Evolutionary conservation across 2,329 filamentous ascomycete genomes (phyloP), one percentile per base, ranked within the genome.

Genomic region (Fusarium austroafricanum): DNA sequence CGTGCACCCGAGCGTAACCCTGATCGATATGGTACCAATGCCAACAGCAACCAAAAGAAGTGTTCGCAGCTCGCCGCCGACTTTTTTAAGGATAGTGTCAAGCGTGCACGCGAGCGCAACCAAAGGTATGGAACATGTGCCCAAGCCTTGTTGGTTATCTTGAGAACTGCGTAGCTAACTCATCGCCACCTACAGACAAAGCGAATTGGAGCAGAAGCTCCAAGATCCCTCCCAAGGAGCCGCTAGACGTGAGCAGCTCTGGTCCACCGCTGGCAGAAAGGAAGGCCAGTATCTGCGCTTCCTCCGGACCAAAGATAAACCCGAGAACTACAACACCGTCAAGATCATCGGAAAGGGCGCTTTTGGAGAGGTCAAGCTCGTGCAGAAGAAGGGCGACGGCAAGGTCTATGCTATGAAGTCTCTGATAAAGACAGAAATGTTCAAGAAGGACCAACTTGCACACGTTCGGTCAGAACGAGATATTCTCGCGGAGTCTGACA

Each of bases 291-390:
- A 97, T 80, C 84, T 99, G 67, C 93, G 95, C 38, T 97, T 98
- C 84, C 84, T 98, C 75, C 90, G 95, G 57, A 97, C 95, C 58
- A 95, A 93, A 80, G 94, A 98, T 78, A 91, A 91, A 79, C 94
- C 95, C 12, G 90, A 95, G 72, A 98, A 98, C 83, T 99, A 98
- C 85, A 89, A 90, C 68, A 98, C 95, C 2, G 87, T 98, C 80
- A 98, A 98, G 85, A 95, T 98, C 73, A 99, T 99, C 73, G 96
- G 96, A 76, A 99, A 99, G 85, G 96, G 96, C 80, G 96, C 96
- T 15, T 99, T 99, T 76, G 96, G 96, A 78, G 96, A 99, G 81
- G 96, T 99, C 75, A 97, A 97, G 82, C 86, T 99, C 65, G 96
- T 99, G 60, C 94, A 97, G 83, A 93, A 97, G 83, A 97, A 94